These are phyloP conservation scores for Globisporangium nodosum DNA, from an alignment of 352 stramenopile genomes.

Conservation along the genomic window DNA sequence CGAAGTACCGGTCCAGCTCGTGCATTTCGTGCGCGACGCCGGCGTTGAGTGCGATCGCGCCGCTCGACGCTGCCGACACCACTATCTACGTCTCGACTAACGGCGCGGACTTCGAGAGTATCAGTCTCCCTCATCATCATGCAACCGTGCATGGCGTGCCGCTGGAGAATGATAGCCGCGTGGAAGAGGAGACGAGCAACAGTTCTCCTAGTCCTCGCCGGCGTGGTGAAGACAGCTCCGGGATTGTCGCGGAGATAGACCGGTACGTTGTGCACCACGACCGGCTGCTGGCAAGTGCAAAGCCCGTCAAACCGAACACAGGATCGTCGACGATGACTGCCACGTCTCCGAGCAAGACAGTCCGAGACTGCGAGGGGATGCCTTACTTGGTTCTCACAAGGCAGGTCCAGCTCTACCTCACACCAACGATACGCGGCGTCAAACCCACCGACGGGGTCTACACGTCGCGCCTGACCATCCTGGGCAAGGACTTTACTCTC, in stretches of 20 bases:
- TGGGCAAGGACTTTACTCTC: constrained; percentile 47
- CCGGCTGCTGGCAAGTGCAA: background rate
- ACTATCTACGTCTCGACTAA: constrained; percentile 51
- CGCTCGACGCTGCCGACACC: constrained; percentile 11
- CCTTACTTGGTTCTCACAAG: constrained; percentile 19
- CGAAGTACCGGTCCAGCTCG: constrained; percentile 42
- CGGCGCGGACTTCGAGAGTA: constrained; percentile 57
- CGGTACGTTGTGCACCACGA: constrained; percentile 13
- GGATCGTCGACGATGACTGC: background rate
- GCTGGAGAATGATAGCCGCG: constrained; percentile 3
- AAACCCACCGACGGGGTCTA: constrained; percentile 52
- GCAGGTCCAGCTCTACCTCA: constrained; percentile 41
- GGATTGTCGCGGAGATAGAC: constrained; percentile 8
- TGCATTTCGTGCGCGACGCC: constrained; percentile 39
- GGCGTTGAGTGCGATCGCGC: constrained; percentile 20
- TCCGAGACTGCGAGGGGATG: background rate
- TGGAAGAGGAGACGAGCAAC: constrained; percentile 1
- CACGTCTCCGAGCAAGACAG: background rate
- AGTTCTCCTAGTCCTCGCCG: background rate
- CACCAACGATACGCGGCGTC: constrained; percentile 35
- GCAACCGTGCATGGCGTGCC: constrained; percentile 9
- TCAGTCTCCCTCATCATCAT: constrained; percentile 31
- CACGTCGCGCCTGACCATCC: constrained; percentile 48
- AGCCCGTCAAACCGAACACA: background rate
- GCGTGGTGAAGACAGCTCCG: background rate